These are phyloP conservation scores for Ceratobasidium theobromae DNA, from an alignment of 1,284 basidiomycete species.

Conservation along the genomic window DNA sequence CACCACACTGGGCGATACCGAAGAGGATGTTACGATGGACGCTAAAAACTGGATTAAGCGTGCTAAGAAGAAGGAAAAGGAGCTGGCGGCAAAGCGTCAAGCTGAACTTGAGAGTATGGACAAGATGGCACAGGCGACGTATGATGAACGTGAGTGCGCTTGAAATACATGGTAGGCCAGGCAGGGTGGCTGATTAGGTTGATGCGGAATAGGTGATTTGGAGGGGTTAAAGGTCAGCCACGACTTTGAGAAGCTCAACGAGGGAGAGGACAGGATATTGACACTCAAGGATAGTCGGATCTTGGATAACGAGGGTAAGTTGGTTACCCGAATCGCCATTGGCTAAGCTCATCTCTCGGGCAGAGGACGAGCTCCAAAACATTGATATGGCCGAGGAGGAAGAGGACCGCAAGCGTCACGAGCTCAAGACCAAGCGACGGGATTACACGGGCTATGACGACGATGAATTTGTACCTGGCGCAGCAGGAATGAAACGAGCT, in stretches of 20 bases:
- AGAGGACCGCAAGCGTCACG: conserved; percentile 71
- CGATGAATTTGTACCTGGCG: conserved; percentile 77
- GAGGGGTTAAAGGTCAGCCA: conserved; percentile 94
- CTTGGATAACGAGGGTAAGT: conserved; percentile 86
- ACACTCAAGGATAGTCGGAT: conserved; percentile 95
- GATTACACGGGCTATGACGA: conserved; percentile 97
- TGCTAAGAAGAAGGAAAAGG: conserved; percentile 43
- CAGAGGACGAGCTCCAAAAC: conserved; percentile 97
- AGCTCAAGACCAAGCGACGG: conserved; percentile 84
- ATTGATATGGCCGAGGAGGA: conserved; percentile 88
- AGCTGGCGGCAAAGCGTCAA: conserved; percentile 59
- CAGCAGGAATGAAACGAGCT: conserved; percentile 76
- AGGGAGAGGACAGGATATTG: conserved; percentile 92
- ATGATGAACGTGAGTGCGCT: conserved; percentile 70
- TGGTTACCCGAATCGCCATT: neutral
- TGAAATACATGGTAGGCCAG: conserved; percentile 10
- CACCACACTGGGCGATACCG: conserved; percentile 38
- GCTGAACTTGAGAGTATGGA: conserved; percentile 82
- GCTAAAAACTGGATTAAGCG: conserved; percentile 40
- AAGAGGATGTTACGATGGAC: conserved; percentile 38
- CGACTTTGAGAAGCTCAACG: conserved; percentile 86
- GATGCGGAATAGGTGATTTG: conserved; percentile 57
- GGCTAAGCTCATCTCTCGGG: neutral
- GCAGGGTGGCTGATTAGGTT: conserved; percentile 33
- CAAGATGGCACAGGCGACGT: conserved; percentile 69